Evolutionary conservation across 2,329 filamentous ascomycete genomes (phyloP).

Genomic region (Cladophialophora yegresii): DNA sequence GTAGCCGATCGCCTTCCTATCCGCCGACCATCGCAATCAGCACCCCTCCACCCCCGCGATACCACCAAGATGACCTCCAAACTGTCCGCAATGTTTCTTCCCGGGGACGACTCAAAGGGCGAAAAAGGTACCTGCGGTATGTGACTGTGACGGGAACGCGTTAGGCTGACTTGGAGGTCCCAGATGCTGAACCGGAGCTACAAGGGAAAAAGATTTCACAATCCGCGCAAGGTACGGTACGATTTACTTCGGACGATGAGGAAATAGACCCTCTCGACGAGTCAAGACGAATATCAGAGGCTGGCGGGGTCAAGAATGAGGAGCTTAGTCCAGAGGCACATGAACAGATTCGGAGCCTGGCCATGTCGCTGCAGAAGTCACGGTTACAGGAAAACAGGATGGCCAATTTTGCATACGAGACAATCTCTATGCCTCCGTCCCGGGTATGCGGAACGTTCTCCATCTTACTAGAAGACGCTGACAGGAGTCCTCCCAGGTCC

Average conservation of each 20-base stretch:
- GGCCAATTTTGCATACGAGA: conserved; percentile 85
- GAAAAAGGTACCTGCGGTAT: conserved; percentile 29
- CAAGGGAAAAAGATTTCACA: conserved; percentile 22
- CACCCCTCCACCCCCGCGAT: conserved; percentile 5
- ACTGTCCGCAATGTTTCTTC: conserved; percentile 34
- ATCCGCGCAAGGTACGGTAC: conserved; percentile 55
- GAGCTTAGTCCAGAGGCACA: conserved; percentile 47
- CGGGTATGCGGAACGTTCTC: conserved; percentile 43
- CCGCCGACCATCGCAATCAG: conserved; percentile 5
- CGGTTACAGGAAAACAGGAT: conserved; percentile 80
- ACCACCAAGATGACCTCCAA: conserved; percentile 34
- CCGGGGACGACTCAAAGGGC: conserved; percentile 32
- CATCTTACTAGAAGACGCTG: conserved; percentile 11
- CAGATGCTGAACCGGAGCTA: conserved; percentile 40
- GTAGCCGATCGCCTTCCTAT: conserved; percentile 23
- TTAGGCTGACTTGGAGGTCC: conserved; percentile 17
- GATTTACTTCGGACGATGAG: conserved; percentile 70
- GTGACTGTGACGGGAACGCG: neutral
- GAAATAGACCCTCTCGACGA: conserved; percentile 61
- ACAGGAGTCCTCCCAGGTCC: conserved; percentile 30
- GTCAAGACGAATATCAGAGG: conserved; percentile 20
- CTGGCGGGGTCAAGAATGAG: conserved; percentile 34
- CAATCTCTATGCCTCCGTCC: conserved; percentile 74
- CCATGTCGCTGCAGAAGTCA: conserved; percentile 70
- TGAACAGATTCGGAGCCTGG: conserved; percentile 71